Evolutionary conservation across 345 rosid species (phyloP).

Genomic region (Salix brachista): DNA sequence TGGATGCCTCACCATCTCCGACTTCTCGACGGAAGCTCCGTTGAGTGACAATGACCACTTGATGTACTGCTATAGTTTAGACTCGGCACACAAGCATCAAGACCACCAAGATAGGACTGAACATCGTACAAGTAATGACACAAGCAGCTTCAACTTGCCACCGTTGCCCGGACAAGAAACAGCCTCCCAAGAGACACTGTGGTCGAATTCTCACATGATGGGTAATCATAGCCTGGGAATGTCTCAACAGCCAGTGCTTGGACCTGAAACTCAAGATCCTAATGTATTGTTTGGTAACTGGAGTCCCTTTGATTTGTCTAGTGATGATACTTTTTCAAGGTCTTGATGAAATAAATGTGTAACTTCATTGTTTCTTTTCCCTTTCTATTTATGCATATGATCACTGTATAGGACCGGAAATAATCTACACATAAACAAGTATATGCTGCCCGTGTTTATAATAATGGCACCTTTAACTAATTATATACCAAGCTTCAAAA

Average conservation of each 20-base stretch:
- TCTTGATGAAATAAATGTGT: constrained; percentile 7
- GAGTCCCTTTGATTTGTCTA: constrained; percentile 41
- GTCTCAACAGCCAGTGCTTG: constrained; percentile 25
- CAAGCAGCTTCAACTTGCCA: constrained; percentile 30
- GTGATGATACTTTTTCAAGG: constrained; percentile 32
- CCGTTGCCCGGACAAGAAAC: constrained; percentile 43
- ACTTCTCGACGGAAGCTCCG: constrained; percentile 8
- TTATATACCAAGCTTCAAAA: not conserved
- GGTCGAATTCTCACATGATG: constrained; percentile 24
- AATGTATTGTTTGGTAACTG: constrained; percentile 35
- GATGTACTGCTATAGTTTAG: constrained; percentile 16
- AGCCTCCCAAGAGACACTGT: constrained; percentile 22
- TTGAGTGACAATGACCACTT: constrained; percentile 18
- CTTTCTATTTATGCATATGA: not conserved
- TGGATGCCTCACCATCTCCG: constrained; percentile 11
- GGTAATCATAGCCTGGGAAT: constrained; percentile 19
- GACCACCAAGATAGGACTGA: constrained; percentile 8
- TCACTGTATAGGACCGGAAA: constrained; percentile 11
- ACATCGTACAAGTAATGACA: constrained; percentile 7
- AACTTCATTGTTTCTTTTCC: not conserved
- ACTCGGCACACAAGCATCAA: constrained; percentile 13
- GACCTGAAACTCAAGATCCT: constrained; percentile 32
- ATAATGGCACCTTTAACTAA: not conserved
- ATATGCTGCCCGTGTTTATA: not conserved
- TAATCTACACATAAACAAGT: constrained; percentile 6